Conservation (phyloP, 805 yeast species). For the Tetrapisispora iriomotensis region DNA sequence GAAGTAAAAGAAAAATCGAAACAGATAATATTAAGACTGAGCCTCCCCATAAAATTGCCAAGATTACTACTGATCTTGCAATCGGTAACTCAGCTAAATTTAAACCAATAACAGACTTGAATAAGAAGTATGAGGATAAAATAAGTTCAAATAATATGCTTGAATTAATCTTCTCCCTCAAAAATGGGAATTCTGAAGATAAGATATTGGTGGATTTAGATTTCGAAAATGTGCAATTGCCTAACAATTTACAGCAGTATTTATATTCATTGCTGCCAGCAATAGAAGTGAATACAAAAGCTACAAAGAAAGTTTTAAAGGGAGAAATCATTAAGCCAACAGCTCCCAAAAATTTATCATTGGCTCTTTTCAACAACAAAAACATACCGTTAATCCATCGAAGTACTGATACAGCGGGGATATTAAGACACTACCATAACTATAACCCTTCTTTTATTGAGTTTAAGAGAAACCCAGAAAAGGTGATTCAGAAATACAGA, state of each 20-base stretch:
- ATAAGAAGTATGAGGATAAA: background rate
- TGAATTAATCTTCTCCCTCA: slow-evolving; percentile 1
- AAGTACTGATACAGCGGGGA: background rate
- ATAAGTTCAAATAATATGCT: slow-evolving; percentile 1
- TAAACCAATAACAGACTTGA: background rate
- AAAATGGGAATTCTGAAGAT: slow-evolving; percentile 2
- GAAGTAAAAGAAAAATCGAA: background rate
- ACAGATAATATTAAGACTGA: background rate
- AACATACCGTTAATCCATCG: slow-evolving; percentile 1
- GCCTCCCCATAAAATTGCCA: background rate
- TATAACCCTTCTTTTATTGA: background rate
- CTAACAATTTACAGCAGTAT: slow-evolving; percentile 1
- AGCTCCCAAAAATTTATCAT: no score
- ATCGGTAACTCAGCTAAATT: background rate
- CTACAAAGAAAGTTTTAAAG: background rate
- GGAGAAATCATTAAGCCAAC: background rate
- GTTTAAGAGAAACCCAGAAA: background rate
- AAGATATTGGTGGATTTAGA: slow-evolving; percentile 9
- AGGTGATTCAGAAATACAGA: background rate
- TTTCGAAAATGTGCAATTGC: slow-evolving; percentile 9
- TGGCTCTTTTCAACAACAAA: background rate
- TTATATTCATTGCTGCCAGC: background rate
- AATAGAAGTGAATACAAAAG: background rate
- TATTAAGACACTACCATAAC: slow-evolving; percentile 3
- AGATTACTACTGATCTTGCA: no score